Base-by-base conservation (phyloP, 2,329 filamentous ascomycete genomes). In the Pseudogymnoascus sp. region DNA sequence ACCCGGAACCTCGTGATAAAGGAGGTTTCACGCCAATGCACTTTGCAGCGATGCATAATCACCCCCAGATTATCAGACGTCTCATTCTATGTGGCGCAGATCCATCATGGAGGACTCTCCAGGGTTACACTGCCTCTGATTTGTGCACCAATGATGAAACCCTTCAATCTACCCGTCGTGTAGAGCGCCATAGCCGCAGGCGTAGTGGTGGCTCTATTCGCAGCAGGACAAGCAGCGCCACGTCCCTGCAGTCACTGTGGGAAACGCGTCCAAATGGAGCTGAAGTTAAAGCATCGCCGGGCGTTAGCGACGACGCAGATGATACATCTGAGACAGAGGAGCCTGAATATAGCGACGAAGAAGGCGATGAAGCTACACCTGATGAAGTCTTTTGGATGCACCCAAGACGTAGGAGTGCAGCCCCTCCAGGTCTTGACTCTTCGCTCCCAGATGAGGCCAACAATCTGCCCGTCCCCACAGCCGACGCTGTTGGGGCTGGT, bases 21-120 rank as follows among this genome's bases (percentile, higher is more conserved):
- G 87, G 88, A 59, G 90, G 90, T 21, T 93, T 90, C 73, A 91
- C 89, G 4, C 86, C 91, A 12, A 81, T 95, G 76, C 90, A 95
- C 73, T 83, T 93, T 71, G 90, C 91, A 18, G 86, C 88, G 27
- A 82, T 95, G 70, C 87, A 89, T 72, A 84, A 87, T 65, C 87
- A 92, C 69, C 77, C 84, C 9, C 86, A 91, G 70, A 90, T 94
- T 67, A 87, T 93, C 12, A 82, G 87, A 64, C 84, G 88, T 12
- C 80, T 96, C 63, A 85, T 92, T 67, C 79, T 88, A 25, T 82
- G 84, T 40, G 88, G 89, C 39, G 89, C 89, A 2, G 87, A 92
- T 73, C 83, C 88, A 33, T 85, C 81, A 48, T 79, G 89, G 64
- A 81, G 86, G 67, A 92, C 86, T 69, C 74, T 89, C 55, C 85